phyloP scores from a whole-genome alignment of 805 yeast genomes.

The Starmerella floricola region DNA sequence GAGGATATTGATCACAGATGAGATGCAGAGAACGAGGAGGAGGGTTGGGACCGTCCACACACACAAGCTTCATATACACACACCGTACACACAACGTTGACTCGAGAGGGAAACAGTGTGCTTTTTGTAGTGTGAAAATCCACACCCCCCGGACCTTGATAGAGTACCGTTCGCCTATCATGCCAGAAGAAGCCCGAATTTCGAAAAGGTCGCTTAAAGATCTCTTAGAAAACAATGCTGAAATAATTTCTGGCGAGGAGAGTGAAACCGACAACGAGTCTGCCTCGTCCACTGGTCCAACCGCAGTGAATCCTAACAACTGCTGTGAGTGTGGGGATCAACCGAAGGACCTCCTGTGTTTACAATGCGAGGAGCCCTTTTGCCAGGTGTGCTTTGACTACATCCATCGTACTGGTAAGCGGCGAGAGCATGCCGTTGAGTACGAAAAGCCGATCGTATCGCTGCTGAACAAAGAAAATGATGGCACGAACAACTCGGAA shows the following conservation, averaged over 20 bases:
- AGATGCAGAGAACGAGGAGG: not conserved
- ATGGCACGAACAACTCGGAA: no score
- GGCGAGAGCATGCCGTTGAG: constrained; percentile 24
- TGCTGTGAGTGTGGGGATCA: constrained; percentile 68
- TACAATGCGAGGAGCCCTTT: constrained; percentile 51
- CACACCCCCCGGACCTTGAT: no score
- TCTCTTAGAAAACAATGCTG: constrained; percentile 25
- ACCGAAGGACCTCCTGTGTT: constrained; percentile 53
- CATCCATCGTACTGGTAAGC: constrained; percentile 53
- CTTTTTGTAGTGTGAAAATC: no score
- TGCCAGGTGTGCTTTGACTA: constrained; percentile 59
- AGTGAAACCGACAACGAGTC: constrained; percentile 2
- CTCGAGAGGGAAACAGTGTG: no score
- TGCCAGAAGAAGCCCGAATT: not conserved
- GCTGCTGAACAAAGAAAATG: no score
- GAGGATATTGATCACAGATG: no score
- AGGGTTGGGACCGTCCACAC: no score
- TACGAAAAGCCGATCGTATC: constrained; percentile 9
- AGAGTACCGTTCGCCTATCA: no score
- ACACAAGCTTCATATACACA: no score
- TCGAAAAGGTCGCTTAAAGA: constrained; percentile 24
- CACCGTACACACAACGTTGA: no score
- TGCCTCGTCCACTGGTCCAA: not conserved
- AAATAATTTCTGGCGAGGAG: constrained; percentile 24
- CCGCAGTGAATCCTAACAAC: constrained; percentile 22